Evolutionary conservation across 805 yeast genomes (phyloP), one percentile per base, ranked within the genome.

Genomic region (Monosporozyma yasuniensis): DNA sequence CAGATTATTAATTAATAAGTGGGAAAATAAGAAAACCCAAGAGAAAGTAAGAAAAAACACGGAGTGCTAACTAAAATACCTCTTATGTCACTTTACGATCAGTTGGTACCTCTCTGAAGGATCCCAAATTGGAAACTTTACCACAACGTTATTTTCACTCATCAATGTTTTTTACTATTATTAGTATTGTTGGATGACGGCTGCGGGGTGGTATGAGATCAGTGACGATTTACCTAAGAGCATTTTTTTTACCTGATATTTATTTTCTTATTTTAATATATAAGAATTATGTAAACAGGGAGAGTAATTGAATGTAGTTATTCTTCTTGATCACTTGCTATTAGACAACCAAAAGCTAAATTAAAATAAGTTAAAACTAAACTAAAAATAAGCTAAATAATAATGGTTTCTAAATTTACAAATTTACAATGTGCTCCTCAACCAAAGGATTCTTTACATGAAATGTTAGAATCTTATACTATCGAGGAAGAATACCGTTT

Each of bases 361-460:
- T n/a, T 12, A 4, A 32, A 32, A 3, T 12, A 11, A 32, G 3
- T 14, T 14, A n/a, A 32, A 12, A 32, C 12, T n/a, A n/a, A n/a
- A 32, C 6, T 16, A 3, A 32, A 32, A n/a, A n/a, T n/a, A n/a
- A n/a, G n/a, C n/a, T 14, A 32, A 12, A 32, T 34, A 22, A 32
- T 27, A 28, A 35, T 38, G 19, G 34, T 27, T 30, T 34, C 50
- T 21, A 44, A 30, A 4, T 52, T 48, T 21, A 44, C 37, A 16
- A 37, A 47, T 27, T 16, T 53, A 18, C 47, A 51, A 21, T 39
- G 48, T 16, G 52, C 54, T 9, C 54, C 54, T 3, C 16, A 19
- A 8, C 42, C 54, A 9, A 48, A 44, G 44, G 52, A 52, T 23
- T 48, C 44, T 10, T 30, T 52, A 16, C 46, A 42, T 6, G 48